Base-by-base conservation (phyloP, 192 early-diverging fungal genomes). In the Coemansia sp. region DNA sequence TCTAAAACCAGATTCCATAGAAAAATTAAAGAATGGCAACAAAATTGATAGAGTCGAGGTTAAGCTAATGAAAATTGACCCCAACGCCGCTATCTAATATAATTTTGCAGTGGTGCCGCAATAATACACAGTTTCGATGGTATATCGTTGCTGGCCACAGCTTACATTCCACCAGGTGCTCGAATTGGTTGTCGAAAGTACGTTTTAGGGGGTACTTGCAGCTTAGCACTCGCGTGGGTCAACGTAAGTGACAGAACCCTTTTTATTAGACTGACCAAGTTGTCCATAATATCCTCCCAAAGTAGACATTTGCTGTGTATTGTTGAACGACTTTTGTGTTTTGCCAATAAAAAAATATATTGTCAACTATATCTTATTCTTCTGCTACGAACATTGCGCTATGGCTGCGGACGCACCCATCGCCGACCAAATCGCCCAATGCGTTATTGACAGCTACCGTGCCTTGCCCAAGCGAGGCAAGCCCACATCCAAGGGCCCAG, bases 381-480 rank as follows among this genome's bases (percentile, higher is more conserved):
- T 22, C 6, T 38, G n/a, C 20, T 52, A 52, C 20, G 1, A 7
- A 22, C 3, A 42, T 20, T 43, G n/a, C 2, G 18, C 38, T 15
- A 63, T 63, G 61, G 61, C 61, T 24, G 20, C 22, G 9, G 33
- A 61, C 36, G n/a, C 10, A 16, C 42, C 38, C 10, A 10, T 41
- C 24, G 72, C 62, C 20, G 77, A 87, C 63, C 52, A 67, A 6
- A 71, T 93, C 29, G 90, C 90, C 1, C 51, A 67, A 8, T 77
- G 75, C 38, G 88, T 88, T 24, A 64, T 91, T n/a, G 68, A 70
- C 18, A 78, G 81, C 49, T 96, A 87, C 75, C 54, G 51, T 2
- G 63, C 52, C 20, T 86, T 96, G 36, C 88, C 90, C n/a, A 93
- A 92, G 68, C 79, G 86, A 44, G 94, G 94, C 15, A 94, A 94